Conservation (phyloP, 2,329 filamentous ascomycete species). For the Diplodia sapinea region DNA sequence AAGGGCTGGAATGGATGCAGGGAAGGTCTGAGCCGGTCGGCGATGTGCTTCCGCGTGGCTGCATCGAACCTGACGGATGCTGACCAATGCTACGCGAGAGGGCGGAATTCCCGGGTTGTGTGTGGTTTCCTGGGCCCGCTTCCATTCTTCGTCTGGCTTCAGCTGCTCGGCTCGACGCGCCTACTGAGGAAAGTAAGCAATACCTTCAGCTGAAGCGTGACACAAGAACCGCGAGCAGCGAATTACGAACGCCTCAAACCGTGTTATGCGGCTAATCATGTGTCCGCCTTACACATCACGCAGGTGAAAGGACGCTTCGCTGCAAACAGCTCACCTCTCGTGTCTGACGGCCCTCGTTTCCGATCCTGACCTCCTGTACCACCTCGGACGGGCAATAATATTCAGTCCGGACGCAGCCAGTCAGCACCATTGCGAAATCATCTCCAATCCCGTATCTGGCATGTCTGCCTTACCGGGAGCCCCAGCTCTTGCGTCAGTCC, state of each 20-base stretch:
- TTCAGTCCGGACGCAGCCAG: background rate
- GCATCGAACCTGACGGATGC: background rate
- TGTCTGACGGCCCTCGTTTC: background rate
- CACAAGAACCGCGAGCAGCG: background rate
- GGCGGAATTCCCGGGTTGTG: background rate
- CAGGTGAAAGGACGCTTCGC: no score
- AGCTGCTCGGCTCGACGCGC: background rate
- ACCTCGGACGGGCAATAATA: no score
- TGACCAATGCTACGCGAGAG: background rate
- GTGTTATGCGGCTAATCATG: slow-evolving; percentile 1
- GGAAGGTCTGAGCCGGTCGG: background rate
- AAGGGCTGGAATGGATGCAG: background rate
- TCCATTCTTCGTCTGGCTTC: background rate
- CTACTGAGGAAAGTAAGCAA: slow-evolving; percentile 4
- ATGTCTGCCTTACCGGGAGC: background rate
- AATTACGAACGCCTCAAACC: no score
- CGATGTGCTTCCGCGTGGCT: background rate
- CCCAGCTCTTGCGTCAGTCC: background rate
- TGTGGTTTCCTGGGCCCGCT: background rate
- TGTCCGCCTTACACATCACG: slow-evolving; percentile 12
- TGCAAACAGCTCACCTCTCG: background rate
- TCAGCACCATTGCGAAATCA: background rate
- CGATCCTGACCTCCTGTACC: background rate
- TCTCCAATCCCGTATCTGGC: slow-evolving; percentile 1
- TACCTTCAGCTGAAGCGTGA: background rate